Conservation (phyloP, 1,284 basidiomycete species). For the Heterobasidion irregulare region DNA sequence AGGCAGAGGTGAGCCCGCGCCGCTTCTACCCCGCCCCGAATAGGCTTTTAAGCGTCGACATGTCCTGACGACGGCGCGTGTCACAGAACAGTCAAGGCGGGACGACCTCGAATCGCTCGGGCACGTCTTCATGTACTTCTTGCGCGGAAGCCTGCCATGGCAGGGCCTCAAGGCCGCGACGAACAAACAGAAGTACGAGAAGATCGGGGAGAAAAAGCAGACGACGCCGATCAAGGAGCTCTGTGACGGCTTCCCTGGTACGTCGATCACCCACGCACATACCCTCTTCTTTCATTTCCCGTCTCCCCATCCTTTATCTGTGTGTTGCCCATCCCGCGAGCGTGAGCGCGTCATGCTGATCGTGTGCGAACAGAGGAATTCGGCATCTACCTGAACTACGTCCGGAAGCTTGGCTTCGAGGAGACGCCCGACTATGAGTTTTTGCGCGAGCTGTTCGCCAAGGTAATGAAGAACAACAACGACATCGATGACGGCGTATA, state of each 20-base stretch:
- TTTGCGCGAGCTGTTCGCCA: conserved; percentile 84
- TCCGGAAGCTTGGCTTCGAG: conserved; percentile 84
- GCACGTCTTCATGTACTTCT: conserved; percentile 97
- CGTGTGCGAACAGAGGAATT: conserved; percentile 61
- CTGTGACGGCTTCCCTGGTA: conserved; percentile 87
- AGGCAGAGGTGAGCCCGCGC: conserved; percentile 58
- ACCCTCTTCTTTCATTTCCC: background rate
- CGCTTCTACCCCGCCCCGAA: no score
- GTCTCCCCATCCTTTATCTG: conserved; percentile 3
- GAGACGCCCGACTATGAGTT: conserved; percentile 97
- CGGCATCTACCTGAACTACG: conserved; percentile 83
- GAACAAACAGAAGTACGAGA: conserved; percentile 98
- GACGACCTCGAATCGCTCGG: conserved; percentile 94
- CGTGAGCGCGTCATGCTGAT: conserved; percentile 1
- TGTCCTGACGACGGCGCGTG: background rate
- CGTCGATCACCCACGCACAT: conserved; percentile 15
- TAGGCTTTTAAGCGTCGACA: no score
- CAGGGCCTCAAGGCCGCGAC: conserved; percentile 95
- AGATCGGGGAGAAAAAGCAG: conserved; percentile 99
- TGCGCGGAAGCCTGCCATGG: conserved; percentile 90
- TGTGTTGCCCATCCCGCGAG: background rate
- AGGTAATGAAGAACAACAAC: conserved; percentile 84
- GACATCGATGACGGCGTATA: conserved; percentile 86
- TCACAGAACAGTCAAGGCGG: conserved; percentile 83
- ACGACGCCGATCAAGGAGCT: conserved; percentile 92